phyloP scores from a whole-genome alignment of 2,329 filamentous ascomycete genomes.

The Aspergillus quadricinctus region DNA sequence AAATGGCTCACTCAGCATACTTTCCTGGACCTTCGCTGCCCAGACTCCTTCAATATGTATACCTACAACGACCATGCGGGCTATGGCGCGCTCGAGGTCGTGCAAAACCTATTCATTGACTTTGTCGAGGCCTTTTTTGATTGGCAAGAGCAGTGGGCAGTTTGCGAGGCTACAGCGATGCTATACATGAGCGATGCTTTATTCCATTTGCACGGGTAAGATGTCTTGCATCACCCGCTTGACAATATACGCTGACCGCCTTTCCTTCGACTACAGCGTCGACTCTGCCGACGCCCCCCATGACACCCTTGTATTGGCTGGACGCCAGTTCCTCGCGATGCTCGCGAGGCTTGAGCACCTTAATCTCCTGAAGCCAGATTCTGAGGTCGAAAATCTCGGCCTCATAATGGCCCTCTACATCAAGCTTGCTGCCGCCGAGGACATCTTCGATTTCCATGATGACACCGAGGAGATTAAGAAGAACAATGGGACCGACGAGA shows the following conservation, averaged over 20 bases:
- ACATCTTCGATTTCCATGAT: not conserved
- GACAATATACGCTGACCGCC: not conserved
- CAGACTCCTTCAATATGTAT: slow-evolving; percentile 42
- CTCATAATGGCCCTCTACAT: slow-evolving; percentile 38
- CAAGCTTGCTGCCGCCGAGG: not conserved
- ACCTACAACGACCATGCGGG: slow-evolving; percentile 41
- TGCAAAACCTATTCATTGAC: slow-evolving; percentile 43
- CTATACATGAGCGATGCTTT: slow-evolving; percentile 22
- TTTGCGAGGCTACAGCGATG: slow-evolving; percentile 37
- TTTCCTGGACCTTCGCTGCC: slow-evolving; percentile 29
- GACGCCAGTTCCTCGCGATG: slow-evolving; percentile 35
- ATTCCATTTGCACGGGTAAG: slow-evolving; percentile 18
- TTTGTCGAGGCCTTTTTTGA: slow-evolving; percentile 33
- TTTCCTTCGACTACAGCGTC: slow-evolving; percentile 7
- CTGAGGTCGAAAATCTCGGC: slow-evolving; percentile 36
- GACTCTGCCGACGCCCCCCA: slow-evolving; percentile 4
- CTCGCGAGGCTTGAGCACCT: slow-evolving; percentile 35
- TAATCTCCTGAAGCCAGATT: slow-evolving; percentile 29
- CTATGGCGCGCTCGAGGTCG: slow-evolving; percentile 41
- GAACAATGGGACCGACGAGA: not conserved
- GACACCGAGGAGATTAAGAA: not conserved
- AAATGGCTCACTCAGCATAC: slow-evolving; percentile 7
- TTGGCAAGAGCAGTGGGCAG: slow-evolving; percentile 39
- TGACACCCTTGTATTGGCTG: not conserved
- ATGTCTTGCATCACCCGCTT: not conserved